phyloP scores from a whole-genome alignment of 257 asterid species.

The Fraxinus cuspidata region DNA sequence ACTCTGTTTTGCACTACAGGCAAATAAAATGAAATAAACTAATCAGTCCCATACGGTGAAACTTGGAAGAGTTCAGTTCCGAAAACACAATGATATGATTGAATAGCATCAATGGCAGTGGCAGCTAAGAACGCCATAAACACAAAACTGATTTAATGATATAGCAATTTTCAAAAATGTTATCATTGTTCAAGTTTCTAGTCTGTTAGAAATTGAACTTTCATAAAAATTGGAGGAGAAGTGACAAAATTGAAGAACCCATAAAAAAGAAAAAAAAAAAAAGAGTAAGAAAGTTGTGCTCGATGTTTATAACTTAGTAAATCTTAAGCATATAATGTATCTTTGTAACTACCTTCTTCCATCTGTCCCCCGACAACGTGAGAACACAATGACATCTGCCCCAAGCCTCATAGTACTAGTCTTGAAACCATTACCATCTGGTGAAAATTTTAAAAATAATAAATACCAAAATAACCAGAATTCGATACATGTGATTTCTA shows the following conservation, averaged over 20 bases:
- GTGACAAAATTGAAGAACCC: conserved; percentile 27
- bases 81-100: background rate
- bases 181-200: background rate
- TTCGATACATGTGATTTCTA: background rate
- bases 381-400: conserved; percentile 85
- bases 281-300: background rate
- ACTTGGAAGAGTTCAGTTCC: background rate
- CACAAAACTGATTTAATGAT: background rate
- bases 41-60: background rate
- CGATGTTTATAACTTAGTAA: too few relatives aligned
- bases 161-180: background rate
- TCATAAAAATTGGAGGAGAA: conserved; percentile 23
- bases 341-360: conserved; percentile 41
- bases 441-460: background rate
- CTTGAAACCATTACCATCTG: conserved; percentile 92
- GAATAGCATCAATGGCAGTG: background rate
- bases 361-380: conserved; percentile 56
- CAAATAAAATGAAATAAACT: conserved; percentile 11
- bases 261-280: conserved; percentile 1
- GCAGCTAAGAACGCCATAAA: conserved; percentile 7
- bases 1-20: conserved; percentile 60
- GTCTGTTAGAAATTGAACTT: conserved; percentile 20
- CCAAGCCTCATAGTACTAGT: conserved; percentile 93
- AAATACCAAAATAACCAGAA: background rate
- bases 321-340: background rate